Percentiles rank a stretch among this genome's conserved stretches.
phyloP scores from a whole-genome alignment of 23 red algal genomes.

The Pyropia yezoensis region DNA sequence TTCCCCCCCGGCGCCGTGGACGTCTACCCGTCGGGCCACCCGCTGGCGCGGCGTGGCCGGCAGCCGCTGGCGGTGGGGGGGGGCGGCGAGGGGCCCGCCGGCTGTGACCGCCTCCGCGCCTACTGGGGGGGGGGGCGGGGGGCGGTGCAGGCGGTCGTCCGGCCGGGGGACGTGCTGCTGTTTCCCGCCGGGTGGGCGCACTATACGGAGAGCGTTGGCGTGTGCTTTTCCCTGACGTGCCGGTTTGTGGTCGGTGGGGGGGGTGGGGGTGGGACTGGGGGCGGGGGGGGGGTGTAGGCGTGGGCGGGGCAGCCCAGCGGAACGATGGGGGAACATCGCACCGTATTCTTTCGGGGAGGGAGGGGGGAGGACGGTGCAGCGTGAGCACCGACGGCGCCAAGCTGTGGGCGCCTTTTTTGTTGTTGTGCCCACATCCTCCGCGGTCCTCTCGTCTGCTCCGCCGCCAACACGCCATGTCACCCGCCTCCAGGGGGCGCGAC shows the following conservation, averaged over 20 bases:
- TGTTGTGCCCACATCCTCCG: too few relatives aligned
- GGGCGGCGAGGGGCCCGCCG: neutral
- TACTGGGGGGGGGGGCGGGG: slow-evolving; percentile 11
- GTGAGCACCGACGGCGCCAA: too few relatives aligned
- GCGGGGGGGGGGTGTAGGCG: too few relatives aligned
- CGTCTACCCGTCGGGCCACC: slow-evolving; percentile 52
- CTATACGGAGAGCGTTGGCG: slow-evolving; percentile 50
- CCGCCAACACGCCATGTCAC: too few relatives aligned
- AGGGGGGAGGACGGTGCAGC: too few relatives aligned
- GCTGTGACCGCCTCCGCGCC: neutral
- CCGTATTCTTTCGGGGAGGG: too few relatives aligned
- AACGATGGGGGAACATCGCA: too few relatives aligned
- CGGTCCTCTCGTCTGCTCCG: too few relatives aligned
- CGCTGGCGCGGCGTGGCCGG: slow-evolving; percentile 45
- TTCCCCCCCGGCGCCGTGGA: slow-evolving; percentile 32
- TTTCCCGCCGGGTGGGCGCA: slow-evolving; percentile 68
- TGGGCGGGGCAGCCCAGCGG: too few relatives aligned
- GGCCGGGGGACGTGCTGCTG: slow-evolving; percentile 24
- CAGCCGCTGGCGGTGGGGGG: neutral
- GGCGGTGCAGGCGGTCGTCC: slow-evolving; percentile 19
- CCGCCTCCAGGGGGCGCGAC: too few relatives aligned
- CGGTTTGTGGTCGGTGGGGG: slow-evolving; percentile 1
- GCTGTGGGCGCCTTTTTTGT: too few relatives aligned
- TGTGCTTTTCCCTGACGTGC: slow-evolving; percentile 40
- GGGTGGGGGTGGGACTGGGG: too few relatives aligned